Percentiles rank a stretch among this genome's conserved stretches.
phyloP scores from a whole-genome alignment of 2,329 filamentous ascomycete species.

The Cercospora sp. region DNA sequence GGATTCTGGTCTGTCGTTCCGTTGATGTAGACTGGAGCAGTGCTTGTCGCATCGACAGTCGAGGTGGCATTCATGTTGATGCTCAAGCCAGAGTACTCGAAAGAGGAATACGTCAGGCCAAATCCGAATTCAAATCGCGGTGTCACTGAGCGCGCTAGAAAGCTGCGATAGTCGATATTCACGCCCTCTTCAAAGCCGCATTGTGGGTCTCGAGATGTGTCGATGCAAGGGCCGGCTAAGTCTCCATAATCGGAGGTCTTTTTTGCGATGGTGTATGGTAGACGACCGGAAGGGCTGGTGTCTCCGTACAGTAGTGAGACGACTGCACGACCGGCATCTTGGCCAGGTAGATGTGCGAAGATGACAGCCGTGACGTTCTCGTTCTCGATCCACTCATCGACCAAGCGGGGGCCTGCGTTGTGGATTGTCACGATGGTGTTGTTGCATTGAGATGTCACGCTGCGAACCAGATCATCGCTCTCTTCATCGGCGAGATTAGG shows the following conservation, averaged over 20 bases:
- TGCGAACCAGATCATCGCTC: conserved; percentile 58
- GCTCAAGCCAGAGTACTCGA: conserved; percentile 37
- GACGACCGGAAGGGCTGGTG: conserved; percentile 56
- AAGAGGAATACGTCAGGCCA: conserved; percentile 41
- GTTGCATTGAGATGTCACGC: conserved; percentile 59
- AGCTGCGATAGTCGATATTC: conserved; percentile 42
- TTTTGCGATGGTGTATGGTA: conserved; percentile 63
- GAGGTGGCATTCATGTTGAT: conserved; percentile 33
- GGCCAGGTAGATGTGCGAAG: conserved; percentile 64
- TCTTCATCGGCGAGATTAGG: conserved; percentile 39
- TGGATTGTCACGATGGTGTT: conserved; percentile 67
- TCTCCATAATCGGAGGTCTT: conserved; percentile 58
- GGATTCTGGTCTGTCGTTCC: conserved; percentile 34
- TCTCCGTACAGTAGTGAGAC: conserved; percentile 60
- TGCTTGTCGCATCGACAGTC: conserved; percentile 24
- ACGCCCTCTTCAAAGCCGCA: conserved; percentile 40
- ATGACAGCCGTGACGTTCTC: conserved; percentile 64
- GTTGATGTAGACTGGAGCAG: conserved; percentile 32
- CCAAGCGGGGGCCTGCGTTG: conserved; percentile 61
- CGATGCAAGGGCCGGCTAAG: conserved; percentile 40
- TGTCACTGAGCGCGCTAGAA: conserved; percentile 34
- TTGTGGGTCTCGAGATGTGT: conserved; percentile 30
- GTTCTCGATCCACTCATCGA: conserved; percentile 63
- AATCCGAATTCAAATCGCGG: conserved; percentile 41
- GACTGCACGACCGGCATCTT: conserved; percentile 60